These are phyloP conservation scores for Candida quercuum DNA, from an alignment of 805 yeast species.

Conservation along the genomic window DNA sequence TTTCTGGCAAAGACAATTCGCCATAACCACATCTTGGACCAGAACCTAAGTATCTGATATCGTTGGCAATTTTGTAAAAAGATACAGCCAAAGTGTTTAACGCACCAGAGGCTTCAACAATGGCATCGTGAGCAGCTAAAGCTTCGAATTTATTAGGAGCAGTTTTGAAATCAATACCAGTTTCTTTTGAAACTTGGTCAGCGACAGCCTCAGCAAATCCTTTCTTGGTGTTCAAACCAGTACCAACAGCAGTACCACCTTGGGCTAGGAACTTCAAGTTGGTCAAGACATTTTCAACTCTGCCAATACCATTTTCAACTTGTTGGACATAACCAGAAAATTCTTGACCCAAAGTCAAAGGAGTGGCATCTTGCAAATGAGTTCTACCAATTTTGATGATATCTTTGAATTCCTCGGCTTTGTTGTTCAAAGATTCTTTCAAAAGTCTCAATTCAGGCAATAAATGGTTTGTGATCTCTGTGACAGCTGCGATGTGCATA, in stretches of 20 bases:
- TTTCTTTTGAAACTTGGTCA: slow-evolving; percentile 73
- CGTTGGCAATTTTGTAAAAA: slow-evolving; percentile 94
- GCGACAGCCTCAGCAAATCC: slow-evolving; percentile 91
- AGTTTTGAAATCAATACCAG: slow-evolving; percentile 85
- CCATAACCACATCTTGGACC: slow-evolving; percentile 99
- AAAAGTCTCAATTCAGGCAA: slow-evolving; percentile 76
- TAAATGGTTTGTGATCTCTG: slow-evolving; percentile 70
- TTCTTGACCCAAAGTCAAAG: slow-evolving; percentile 96
- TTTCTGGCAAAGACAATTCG: slow-evolving; percentile 91
- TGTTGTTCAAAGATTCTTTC: slow-evolving; percentile 71
- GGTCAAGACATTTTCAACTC: slow-evolving; percentile 75
- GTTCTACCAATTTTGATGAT: slow-evolving; percentile 99
- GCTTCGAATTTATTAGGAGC: slow-evolving; percentile 99
- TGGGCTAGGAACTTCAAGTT: slow-evolving; percentile 84
- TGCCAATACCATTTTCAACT: slow-evolving; percentile 80
- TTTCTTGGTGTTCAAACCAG: slow-evolving; percentile 90
- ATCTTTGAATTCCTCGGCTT: slow-evolving; percentile 76
- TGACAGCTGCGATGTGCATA: slow-evolving; percentile 98
- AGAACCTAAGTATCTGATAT: slow-evolving; percentile 95
- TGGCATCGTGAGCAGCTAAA: slow-evolving; percentile 96
- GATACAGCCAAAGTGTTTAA: slow-evolving; percentile 92
- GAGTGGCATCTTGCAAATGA: slow-evolving; percentile 98
- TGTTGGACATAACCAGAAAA: slow-evolving; percentile 96
- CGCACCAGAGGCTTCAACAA: slow-evolving; percentile 97
- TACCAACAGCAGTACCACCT: slow-evolving; percentile 99